A percentile compares a stretch with the other conserved stretches of the same genome.
These are phyloP conservation scores for Elongisporangium undulatum DNA, from an alignment of 352 stramenopile genomes.

Conservation along the genomic window DNA sequence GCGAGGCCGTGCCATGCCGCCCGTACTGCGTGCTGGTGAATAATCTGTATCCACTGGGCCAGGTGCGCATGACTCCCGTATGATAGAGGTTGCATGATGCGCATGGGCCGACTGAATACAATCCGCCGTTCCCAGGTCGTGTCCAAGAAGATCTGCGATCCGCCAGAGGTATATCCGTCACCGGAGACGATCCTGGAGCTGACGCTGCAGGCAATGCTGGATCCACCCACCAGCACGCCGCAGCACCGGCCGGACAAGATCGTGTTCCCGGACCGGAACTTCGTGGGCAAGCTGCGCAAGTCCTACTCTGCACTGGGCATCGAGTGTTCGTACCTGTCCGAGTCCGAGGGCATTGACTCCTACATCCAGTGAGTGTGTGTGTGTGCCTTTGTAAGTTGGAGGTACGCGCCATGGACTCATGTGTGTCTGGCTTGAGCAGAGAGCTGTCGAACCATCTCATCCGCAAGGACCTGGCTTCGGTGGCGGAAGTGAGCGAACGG, in stretches of 20 bases:
- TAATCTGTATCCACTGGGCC: conserved; percentile 80
- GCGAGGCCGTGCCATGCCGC: conserved; percentile 62
- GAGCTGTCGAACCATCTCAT: conserved; percentile 80
- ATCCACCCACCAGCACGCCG: conserved; percentile 62
- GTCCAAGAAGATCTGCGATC: conserved; percentile 83
- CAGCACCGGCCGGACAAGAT: conserved; percentile 86
- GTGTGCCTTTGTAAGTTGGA: not conserved
- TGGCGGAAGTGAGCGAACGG: conserved; percentile 73
- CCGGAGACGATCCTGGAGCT: conserved; percentile 61
- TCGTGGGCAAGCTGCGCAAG: conserved; percentile 69
- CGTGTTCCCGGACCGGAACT: conserved; percentile 76
- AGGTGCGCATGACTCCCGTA: conserved; percentile 11
- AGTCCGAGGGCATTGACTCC: conserved; percentile 80
- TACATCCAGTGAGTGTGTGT: conserved; percentile 70
- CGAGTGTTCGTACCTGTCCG: conserved; percentile 81
- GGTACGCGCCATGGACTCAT: not conserved
- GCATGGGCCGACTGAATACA: not conserved
- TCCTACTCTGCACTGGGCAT: conserved; percentile 72
- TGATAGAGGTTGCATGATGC: not conserved
- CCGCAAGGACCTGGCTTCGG: conserved; percentile 73
- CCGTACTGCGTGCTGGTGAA: conserved; percentile 86
- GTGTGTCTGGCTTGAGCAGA: conserved; percentile 12
- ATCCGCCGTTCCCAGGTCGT: conserved; percentile 27
- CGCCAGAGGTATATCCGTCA: conserved; percentile 73
- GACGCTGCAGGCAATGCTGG: conserved; percentile 71